Evolutionary conservation across 768 basidiomycete species (phyloP), one percentile per base, ranked within the genome.

Genomic region (Tulasnella sp.): DNA sequence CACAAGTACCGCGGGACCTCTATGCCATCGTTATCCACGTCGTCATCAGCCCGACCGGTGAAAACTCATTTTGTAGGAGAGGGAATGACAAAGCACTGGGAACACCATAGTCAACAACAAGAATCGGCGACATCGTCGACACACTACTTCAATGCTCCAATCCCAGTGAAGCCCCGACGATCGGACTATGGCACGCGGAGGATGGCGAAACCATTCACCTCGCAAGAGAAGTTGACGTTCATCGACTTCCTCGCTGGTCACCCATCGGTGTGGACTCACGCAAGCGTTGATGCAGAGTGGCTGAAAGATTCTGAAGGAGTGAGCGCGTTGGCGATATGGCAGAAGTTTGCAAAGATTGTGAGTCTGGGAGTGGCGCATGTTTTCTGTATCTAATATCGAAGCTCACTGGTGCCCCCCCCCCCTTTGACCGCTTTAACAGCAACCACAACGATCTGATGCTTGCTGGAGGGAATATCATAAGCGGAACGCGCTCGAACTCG

Each of bases 381-480:
- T 27, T 43, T 41, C 22, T 38, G 22, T 7, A 22, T 30, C 34
- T 38, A 7, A 4, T 9, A 1, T 53, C 29, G 19, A 43, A 24
- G 44, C 54, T 10, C 38, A 8, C 25, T 24, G 19, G 49, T 53
- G n/a, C n/a, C n/a, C 41, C 31, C 27, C 38, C 31, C 24, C 4
- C 51, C 4, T 22, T 44, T 11, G 41, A 11, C 7, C 1, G 30
- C 21, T 50, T 43, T 11, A 27, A 27, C 41, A 59, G 57, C 34
- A 59, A 30, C 57, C 57, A 4, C 46, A 59, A 15, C 45, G 57
- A 24, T 59, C 57, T 25, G 46, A 49, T 46, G 46, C 45, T 19
- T 59, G 44, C 24, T 59, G 57, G 57, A 50, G 57, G 25, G 57
- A 59, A 49, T 59, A 49, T 44, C 57, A 59, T 46, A 48, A 50